Percentiles rank a stretch among this genome's conserved stretches.
phyloP scores from a whole-genome alignment of 495 filamentous ascomycete genomes.

The Cryomyces antarcticus region DNA sequence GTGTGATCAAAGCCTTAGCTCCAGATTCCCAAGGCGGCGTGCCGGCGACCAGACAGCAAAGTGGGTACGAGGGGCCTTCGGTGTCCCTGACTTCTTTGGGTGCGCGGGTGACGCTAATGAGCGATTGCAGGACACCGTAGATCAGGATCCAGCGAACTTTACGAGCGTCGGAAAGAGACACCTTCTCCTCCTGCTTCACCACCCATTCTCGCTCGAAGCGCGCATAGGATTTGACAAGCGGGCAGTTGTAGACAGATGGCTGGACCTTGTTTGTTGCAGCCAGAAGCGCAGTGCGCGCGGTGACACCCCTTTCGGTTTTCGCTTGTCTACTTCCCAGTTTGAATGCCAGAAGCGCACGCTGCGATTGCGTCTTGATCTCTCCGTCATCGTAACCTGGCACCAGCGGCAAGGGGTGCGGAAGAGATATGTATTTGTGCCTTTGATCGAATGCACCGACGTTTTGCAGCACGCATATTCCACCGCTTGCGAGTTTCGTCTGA shows the following conservation, averaged over 20 bases:
- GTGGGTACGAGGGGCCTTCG: conserved; percentile 13
- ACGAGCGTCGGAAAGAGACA: conserved; percentile 20
- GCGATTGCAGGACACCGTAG: conserved; percentile 45
- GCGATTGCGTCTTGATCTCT: conserved; percentile 7
- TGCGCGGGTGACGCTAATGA: conserved; percentile 16
- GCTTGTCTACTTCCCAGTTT: conserved; percentile 14
- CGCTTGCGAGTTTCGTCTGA: conserved; percentile 20
- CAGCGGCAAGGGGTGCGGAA: conserved; percentile 37
- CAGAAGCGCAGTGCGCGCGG: conserved; percentile 14
- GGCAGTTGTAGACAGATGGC: conserved; percentile 10
- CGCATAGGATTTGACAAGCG: conserved; percentile 24
- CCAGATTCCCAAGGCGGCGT: conserved; percentile 10
- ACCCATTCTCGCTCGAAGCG: conserved; percentile 24
- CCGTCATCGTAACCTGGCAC: conserved; percentile 24
- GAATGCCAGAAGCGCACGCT: conserved; percentile 10
- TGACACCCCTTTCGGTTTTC: conserved; percentile 13
- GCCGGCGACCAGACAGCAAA: conserved; percentile 15
- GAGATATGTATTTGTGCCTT: conserved; percentile 28
- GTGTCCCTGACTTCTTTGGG: conserved; percentile 19
- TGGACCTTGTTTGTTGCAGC: conserved; percentile 22
- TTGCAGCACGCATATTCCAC: conserved; percentile 39
- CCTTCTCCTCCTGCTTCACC: conserved; percentile 19
- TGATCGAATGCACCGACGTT: conserved; percentile 36
- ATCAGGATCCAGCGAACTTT: conserved; percentile 48
- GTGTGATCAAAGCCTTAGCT: conserved; percentile 5